A percentile compares a stretch with the other conserved stretches of the same genome.
phyloP scores from a whole-genome alignment of 2,329 filamentous ascomycete species.

The Thelonectria olida region DNA sequence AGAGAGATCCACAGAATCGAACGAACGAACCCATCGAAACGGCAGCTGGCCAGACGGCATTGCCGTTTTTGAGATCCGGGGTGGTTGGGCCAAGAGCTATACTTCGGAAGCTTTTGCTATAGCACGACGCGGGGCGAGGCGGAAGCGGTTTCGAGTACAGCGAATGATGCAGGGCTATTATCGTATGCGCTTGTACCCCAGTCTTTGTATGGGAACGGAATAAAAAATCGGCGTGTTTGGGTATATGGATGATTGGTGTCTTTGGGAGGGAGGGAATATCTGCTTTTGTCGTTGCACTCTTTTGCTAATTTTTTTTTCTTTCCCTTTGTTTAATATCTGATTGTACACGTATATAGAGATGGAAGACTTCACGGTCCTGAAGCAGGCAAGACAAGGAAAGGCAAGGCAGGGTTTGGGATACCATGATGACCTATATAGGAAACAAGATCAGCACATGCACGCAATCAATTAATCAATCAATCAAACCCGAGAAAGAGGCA shows the following conservation, averaged over 20 bases:
- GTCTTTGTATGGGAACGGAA: no score
- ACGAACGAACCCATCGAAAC: conserved; percentile 5
- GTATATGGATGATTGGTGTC: no score
- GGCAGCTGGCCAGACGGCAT: conserved; percentile 6
- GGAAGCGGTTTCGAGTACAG: conserved; percentile 16
- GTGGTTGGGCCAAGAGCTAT: conserved; percentile 9
- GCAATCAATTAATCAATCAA: no score
- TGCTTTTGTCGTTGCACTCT: neutral
- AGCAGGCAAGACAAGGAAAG: neutral
- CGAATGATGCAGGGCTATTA: no score
- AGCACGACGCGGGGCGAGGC: conserved; percentile 5
- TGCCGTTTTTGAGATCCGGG: conserved; percentile 17
- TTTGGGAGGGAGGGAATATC: neutral
- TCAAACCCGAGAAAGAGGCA: no score
- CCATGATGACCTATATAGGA: neutral
- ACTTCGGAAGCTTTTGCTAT: neutral
- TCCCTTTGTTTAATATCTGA: neutral
- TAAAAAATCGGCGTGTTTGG: no score
- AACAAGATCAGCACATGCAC: neutral
- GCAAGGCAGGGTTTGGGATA: neutral
- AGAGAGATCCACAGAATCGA: neutral
- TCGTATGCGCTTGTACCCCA: no score
- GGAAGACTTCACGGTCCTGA: conserved; percentile 7
- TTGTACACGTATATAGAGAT: conserved; percentile 5
- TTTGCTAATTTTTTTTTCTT: neutral